Base-by-base conservation (phyloP, 2,329 filamentous ascomycete genomes). In the Pleomassaria siparia region DNA sequence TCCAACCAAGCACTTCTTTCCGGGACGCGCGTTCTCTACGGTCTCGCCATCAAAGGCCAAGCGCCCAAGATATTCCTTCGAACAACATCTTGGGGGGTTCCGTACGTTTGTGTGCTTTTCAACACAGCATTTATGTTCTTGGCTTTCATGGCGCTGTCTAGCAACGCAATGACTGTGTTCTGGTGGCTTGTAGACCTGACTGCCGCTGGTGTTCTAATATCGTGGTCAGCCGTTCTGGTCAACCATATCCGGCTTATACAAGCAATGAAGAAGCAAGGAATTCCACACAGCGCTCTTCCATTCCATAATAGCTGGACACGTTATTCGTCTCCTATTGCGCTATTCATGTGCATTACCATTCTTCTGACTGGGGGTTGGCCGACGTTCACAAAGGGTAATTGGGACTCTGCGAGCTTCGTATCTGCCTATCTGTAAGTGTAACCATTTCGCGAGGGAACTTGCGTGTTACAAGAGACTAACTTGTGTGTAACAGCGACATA, bases 161-260 rank as follows among this genome's bases (percentile, higher is more conserved):
- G 62, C 47, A 70, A 61, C 33, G 72, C 72, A 2, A 67, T 69
- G 41, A 69, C 72, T 4, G 65, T 78, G 8, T 89, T 89, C 64
- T 76, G 74, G 44, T 89, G 85, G 82, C 84, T 89, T 60, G 78
- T 83, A 55, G 86, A 86, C 64, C 78, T 89, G 39, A 85, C 82
- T 11, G 87, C 76, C 46, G 73, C 75, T 0, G 76, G 74, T 1
- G 76, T 75, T 0, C 71, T 80, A 50, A 76, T 80, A 22, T 76
- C 74, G 21, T 82, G 78, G 79, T 72, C 76, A 44, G 73, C 71
- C 49, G 77, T 77, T 52, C 75, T 76, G 41, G 72, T 84, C 47
- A 76, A 82, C 12, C 81, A 80, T 62, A 69, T 85, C 28, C 78
- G n/a, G 80, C 2, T 84, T 85, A 67, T 74, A 75, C 30, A 44